Evolutionary conservation across 768 basidiomycete genomes (phyloP).

Genomic region (Psilocybe tampanensis): DNA sequence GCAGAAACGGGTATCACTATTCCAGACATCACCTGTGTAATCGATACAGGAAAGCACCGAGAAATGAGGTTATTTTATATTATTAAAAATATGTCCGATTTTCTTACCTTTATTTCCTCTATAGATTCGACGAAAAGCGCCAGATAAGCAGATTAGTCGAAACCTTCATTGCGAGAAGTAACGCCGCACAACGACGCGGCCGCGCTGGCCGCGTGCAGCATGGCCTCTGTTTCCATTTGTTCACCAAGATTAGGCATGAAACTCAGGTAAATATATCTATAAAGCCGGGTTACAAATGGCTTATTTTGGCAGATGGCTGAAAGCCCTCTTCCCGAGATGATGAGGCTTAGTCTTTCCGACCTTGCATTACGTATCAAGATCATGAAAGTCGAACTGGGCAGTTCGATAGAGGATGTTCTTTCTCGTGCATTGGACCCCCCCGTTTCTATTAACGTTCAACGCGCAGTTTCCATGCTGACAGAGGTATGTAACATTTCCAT

Average conservation of each 20-base stretch:
- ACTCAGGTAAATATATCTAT: slow-evolving; percentile 51
- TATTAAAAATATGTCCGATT: not conserved
- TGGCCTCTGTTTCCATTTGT: slow-evolving; percentile 94
- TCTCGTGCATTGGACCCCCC: slow-evolving; percentile 91
- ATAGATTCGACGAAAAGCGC: slow-evolving; percentile 94
- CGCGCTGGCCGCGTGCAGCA: slow-evolving; percentile 89
- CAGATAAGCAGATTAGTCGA: slow-evolving; percentile 92
- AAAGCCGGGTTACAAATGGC: not conserved
- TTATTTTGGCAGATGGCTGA: slow-evolving; percentile 68
- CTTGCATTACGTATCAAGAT: slow-evolving; percentile 92
- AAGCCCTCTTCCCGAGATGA: slow-evolving; percentile 93
- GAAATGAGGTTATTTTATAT: slow-evolving; percentile 75
- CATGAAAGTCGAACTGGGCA: slow-evolving; percentile 84
- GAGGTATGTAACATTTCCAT: slow-evolving; percentile 55
- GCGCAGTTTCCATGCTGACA: slow-evolving; percentile 88
- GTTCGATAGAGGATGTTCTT: slow-evolving; percentile 88
- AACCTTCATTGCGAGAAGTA: slow-evolving; percentile 89
- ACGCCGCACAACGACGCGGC: slow-evolving; percentile 87
- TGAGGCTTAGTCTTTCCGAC: slow-evolving; percentile 89
- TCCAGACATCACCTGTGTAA: slow-evolving; percentile 95
- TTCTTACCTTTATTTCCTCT: not conserved
- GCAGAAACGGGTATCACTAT: slow-evolving; percentile 99
- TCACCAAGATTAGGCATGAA: slow-evolving; percentile 87
- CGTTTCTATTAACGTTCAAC: slow-evolving; percentile 79
- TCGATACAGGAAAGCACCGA: slow-evolving; percentile 91